A percentile compares a stretch with the other conserved stretches of the same genome.
phyloP scores from a whole-genome alignment of 495 filamentous ascomycete species.

The Venustampulla echinocandica region DNA sequence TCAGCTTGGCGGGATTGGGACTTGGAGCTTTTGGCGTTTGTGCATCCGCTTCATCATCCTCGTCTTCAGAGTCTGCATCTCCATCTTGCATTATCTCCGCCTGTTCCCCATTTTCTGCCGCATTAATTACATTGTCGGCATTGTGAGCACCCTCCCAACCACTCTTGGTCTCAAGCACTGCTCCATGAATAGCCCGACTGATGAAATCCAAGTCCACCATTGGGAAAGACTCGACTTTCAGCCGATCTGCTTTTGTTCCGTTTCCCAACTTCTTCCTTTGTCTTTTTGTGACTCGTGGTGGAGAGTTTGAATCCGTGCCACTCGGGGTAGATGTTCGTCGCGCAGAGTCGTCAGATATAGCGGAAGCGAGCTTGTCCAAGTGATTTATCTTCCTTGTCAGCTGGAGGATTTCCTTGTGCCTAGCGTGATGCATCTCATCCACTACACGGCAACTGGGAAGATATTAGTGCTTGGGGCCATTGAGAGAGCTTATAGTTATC shows the following conservation, averaged over 20 bases:
- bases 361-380: conserved; percentile 4
- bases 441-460: conserved; percentile 17
- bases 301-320: conserved; percentile 9
- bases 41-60: not conserved
- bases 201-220: conserved; percentile 17
- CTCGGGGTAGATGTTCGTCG: not conserved
- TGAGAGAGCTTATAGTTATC: too few relatives aligned
- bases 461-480: not conserved
- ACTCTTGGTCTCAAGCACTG: conserved; percentile 18
- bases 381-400: conserved; percentile 13
- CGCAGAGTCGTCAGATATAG: not conserved
- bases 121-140: conserved; percentile 4
- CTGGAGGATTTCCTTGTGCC: conserved; percentile 22
- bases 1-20: not conserved
- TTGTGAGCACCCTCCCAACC: conserved; percentile 18
- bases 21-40: not conserved
- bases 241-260: not conserved
- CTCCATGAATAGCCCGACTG: conserved; percentile 19
- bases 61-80: not conserved
- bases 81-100: not conserved
- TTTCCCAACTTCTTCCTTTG: conserved; percentile 18
- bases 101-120: not conserved
- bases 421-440: conserved; percentile 21
- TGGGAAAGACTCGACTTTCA: conserved; percentile 10
- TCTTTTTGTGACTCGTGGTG: conserved; percentile 4